Base-by-base conservation (phyloP, 352 stramenopile genomes). In the Thraustochytrium sp. region DNA sequence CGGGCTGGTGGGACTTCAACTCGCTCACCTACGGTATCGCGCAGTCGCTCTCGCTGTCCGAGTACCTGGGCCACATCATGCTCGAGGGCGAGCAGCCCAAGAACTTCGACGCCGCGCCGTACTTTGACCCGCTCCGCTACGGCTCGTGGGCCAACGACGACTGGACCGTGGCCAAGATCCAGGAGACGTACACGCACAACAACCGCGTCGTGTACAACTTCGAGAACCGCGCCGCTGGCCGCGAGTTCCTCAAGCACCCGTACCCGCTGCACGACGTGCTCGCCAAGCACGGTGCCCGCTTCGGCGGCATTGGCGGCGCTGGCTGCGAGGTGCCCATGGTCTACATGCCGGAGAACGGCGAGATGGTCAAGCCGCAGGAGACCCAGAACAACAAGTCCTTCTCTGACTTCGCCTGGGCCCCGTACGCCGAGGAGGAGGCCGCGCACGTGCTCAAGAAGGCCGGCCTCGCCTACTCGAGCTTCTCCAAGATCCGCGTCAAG, bases 11-110 rank as follows among this genome's bases (percentile, higher is more conserved):
- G 53, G 82, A 86, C 62, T 85, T 85, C 53, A 87, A 85, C 73
- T 80, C 78, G n/a, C 84, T 87, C 78, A 86, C 84, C 26, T 87
- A 87, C 54, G 84, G 84, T 40, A 87, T 87, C 53, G 84, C 84
- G 5, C 84, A 87, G 46, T 82, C 65, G 21, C 68, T 85, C 34
- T 62, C 64, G 2, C 84, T 85, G 23, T 83, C 78, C 40, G 84
- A 87, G 23, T 86, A 87, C 73, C 56, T 87, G 1, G 78, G 68
- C n/a, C 53, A 63, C 46, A 80, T 85, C 78, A 86, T 87, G 49
- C 72, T 87, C 26, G 77, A 87, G 31, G 84, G 84, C 37, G 84
- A 87, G 62, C 84, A 85, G 40, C 84, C 84, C 34, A 48, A 46
- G 44, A 31, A 51, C 48, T 86, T 86, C 51, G 84, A 87, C 36